A percentile compares a stretch with the other conserved stretches of the same genome.
Evolutionary conservation across 352 stramenopile genomes (phyloP).

Genomic region (Globisporangium alternatum): DNA sequence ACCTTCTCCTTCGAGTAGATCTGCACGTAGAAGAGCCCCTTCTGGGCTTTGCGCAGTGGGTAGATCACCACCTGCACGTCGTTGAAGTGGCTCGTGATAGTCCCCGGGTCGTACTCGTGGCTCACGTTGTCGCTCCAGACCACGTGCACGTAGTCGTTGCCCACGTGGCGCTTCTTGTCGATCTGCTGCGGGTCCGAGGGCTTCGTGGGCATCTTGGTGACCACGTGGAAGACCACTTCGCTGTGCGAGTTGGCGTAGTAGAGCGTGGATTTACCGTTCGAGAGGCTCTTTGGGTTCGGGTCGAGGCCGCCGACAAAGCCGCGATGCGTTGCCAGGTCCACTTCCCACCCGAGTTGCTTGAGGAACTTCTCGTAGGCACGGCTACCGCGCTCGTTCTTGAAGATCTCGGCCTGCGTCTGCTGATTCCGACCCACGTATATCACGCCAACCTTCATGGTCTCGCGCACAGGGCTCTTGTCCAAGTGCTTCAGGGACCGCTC

Average conservation of each 20-base stretch:
- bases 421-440: constrained; percentile 82
- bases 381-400: constrained; percentile 73
- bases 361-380: constrained; percentile 67
- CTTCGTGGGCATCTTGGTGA: constrained; percentile 88
- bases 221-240: constrained; percentile 86
- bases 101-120: constrained; percentile 76
- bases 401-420: constrained; percentile 73
- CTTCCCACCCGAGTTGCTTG: constrained; percentile 74
- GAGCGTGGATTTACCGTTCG: constrained; percentile 64
- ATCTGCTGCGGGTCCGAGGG: constrained; percentile 78
- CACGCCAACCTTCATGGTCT: constrained; percentile 89
- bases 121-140: constrained; percentile 83
- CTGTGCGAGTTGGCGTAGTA: constrained; percentile 83
- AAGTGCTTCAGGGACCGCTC: constrained; percentile 80
- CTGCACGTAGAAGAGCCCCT: constrained; percentile 70
- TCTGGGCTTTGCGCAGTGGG: constrained; percentile 54
- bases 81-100: constrained; percentile 89
- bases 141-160: constrained; percentile 87
- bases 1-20: constrained; percentile 85
- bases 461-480: constrained; percentile 82
- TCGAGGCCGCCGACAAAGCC: constrained; percentile 79
- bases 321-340: constrained; percentile 61
- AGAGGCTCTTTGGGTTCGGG: constrained; percentile 77
- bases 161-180: constrained; percentile 88
- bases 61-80: constrained; percentile 87